Evolutionary conservation across 2,329 filamentous ascomycete species (phyloP).

Genomic region (Nothomitra cinnamomea): DNA sequence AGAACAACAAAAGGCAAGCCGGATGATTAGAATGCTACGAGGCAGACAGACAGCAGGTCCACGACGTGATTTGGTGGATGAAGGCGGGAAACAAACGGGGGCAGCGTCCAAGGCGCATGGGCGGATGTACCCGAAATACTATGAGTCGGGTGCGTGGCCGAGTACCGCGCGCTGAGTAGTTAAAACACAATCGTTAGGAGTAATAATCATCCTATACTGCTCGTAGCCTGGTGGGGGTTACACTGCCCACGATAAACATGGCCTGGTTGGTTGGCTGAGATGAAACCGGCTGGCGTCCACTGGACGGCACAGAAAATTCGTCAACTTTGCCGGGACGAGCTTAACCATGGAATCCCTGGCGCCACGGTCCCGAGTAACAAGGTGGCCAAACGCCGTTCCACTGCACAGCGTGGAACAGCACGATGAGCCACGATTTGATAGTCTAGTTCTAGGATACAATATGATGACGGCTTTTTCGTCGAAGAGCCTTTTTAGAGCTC

Average conservation of each 20-base stretch:
- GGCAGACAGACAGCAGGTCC: background rate
- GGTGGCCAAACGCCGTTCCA: background rate
- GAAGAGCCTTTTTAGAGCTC: background rate
- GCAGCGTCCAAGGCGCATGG: background rate
- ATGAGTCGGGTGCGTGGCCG: conserved; percentile 3
- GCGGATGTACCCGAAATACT: background rate
- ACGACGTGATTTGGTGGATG: background rate
- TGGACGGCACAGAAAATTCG: background rate
- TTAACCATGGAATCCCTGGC: background rate
- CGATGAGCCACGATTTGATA: background rate
- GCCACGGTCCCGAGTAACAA: background rate
- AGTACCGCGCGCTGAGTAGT: conserved; percentile 2
- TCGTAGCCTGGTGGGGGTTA: too few relatives aligned
- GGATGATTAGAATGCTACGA: background rate
- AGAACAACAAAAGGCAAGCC: background rate
- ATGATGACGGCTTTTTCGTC: background rate
- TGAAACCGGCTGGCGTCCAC: too few relatives aligned
- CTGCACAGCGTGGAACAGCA: background rate
- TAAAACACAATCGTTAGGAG: background rate
- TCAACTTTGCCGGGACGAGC: background rate
- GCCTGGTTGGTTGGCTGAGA: background rate
- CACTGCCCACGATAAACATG: background rate
- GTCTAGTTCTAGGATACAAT: background rate
- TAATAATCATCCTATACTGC: too few relatives aligned
- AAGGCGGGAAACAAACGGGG: background rate